phyloP scores from a whole-genome alignment of 164 flowering plant genomes.

The Chimonanthus praecox region DNA sequence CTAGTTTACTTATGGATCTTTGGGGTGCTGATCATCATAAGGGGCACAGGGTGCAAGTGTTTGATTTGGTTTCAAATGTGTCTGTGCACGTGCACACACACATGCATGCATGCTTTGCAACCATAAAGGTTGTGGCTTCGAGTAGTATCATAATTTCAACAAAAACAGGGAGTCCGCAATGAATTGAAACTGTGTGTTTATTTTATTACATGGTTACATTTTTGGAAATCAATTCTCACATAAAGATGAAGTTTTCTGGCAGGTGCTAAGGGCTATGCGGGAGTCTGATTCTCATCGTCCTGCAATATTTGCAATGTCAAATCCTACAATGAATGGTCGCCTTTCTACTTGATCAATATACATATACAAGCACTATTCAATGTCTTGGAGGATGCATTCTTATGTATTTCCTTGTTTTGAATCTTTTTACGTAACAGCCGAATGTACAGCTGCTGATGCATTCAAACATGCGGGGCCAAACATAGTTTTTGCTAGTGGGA shows the following conservation, averaged over 20 bases:
- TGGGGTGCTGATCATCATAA: no score
- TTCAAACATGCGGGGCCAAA: constrained; percentile 89
- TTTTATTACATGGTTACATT: background rate
- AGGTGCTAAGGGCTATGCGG: constrained; percentile 92
- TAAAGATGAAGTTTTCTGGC: constrained; percentile 8
- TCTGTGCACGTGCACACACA: no score
- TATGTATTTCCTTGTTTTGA: constrained; percentile 4
- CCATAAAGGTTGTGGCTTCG: no score
- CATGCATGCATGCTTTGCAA: no score
- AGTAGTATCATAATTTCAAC: no score
- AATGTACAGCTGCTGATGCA: constrained; percentile 91
- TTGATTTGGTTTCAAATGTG: no score
- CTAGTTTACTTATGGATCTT: no score
- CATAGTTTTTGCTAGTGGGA: constrained; percentile 94
- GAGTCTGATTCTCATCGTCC: constrained; percentile 85
- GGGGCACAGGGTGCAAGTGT: no score
- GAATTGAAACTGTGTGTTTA: no score
- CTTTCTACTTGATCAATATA: background rate
- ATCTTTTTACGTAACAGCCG: constrained; percentile 52
- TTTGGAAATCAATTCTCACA: no score
- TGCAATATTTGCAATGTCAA: constrained; percentile 99
- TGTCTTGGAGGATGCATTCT: background rate
- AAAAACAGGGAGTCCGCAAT: no score
- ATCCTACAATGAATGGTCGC: constrained; percentile 94
- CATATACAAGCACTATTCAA: background rate